A percentile compares a stretch with the other conserved stretches of the same genome.
Evolutionary conservation across 805 yeast species (phyloP).

Genomic region (Wickerhamomyces xylosicus): DNA sequence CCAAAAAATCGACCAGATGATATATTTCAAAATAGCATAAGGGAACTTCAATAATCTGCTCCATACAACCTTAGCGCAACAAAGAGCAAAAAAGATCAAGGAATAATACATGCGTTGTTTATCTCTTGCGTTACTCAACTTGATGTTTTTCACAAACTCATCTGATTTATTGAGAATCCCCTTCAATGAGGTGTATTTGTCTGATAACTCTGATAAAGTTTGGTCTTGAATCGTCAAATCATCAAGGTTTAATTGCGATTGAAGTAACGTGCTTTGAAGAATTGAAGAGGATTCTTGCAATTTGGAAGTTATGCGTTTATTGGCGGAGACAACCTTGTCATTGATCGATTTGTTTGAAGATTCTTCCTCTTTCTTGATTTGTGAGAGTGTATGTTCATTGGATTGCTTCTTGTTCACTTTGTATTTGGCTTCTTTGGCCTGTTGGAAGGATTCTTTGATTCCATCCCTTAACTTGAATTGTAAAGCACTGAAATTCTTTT

Average conservation of each 20-base stretch:
- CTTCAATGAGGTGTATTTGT: constrained; percentile 12
- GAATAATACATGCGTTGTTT: constrained; percentile 15
- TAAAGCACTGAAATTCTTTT: constrained; percentile 2
- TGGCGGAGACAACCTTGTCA: constrained; percentile 16
- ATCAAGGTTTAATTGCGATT: constrained; percentile 17
- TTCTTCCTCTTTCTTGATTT: constrained; percentile 1
- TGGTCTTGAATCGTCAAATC: constrained; percentile 17
- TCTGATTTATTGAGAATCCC: constrained; percentile 15
- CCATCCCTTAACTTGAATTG: constrained; percentile 4
- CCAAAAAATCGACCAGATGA: constrained; percentile 6
- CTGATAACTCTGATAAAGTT: constrained; percentile 9
- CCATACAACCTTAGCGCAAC: constrained; percentile 15
- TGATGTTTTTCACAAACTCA: constrained; percentile 17
- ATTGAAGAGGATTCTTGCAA: constrained; percentile 16
- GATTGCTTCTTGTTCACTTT: background rate
- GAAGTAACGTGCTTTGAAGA: constrained; percentile 16
- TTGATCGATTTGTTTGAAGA: constrained; percentile 7
- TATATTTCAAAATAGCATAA: constrained; percentile 6
- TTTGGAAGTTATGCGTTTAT: constrained; percentile 17
- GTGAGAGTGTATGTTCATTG: background rate
- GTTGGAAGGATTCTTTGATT: constrained; percentile 2
- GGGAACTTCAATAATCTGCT: constrained; percentile 15
- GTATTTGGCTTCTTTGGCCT: constrained; percentile 5
- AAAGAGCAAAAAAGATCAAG: constrained; percentile 11
- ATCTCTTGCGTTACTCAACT: constrained; percentile 14